Percentiles rank a stretch among this genome's conserved stretches.
Evolutionary conservation across 345 rosid species (phyloP).

Genomic region (Eucalyptus pauciflora): DNA sequence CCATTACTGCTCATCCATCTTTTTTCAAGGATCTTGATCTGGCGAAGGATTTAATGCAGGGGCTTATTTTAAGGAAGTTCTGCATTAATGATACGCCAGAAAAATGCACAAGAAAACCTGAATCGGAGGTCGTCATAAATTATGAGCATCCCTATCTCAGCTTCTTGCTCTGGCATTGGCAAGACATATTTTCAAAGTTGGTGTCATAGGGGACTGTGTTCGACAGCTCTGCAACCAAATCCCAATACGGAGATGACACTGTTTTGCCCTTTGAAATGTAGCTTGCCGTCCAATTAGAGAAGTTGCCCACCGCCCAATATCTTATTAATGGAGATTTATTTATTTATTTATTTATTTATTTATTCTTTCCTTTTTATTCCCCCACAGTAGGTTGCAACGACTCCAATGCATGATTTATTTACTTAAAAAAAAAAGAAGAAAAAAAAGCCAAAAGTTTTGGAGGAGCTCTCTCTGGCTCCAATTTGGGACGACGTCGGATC

Average conservation of each 20-base stretch:
- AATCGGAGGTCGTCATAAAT: not conserved
- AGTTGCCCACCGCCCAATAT: not conserved
- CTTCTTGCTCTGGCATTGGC: not conserved
- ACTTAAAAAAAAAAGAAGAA: not conserved
- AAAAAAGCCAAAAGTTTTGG: not conserved
- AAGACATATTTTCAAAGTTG: not conserved
- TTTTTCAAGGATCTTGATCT: not conserved
- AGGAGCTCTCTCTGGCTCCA: not conserved
- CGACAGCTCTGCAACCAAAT: not conserved
- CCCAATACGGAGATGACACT: not conserved
- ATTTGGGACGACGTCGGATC: not conserved
- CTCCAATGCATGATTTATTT: not conserved
- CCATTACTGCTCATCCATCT: not conserved
- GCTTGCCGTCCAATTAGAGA: not conserved
- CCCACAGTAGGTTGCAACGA: not conserved
- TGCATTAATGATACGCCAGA: not conserved
- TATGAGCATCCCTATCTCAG: not conserved
- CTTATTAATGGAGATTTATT: not conserved
- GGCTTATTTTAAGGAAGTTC: not conserved
- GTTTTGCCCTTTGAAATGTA: not conserved
- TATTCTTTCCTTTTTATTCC: not conserved
- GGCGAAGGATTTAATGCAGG: not conserved
- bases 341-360: not conserved
- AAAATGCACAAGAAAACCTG: not conserved
- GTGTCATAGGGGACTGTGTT: not conserved